These are phyloP conservation scores for Tillandsia fasciculata DNA, from an alignment of 176 grass and related monocot genomes.

Conservation along the genomic window DNA sequence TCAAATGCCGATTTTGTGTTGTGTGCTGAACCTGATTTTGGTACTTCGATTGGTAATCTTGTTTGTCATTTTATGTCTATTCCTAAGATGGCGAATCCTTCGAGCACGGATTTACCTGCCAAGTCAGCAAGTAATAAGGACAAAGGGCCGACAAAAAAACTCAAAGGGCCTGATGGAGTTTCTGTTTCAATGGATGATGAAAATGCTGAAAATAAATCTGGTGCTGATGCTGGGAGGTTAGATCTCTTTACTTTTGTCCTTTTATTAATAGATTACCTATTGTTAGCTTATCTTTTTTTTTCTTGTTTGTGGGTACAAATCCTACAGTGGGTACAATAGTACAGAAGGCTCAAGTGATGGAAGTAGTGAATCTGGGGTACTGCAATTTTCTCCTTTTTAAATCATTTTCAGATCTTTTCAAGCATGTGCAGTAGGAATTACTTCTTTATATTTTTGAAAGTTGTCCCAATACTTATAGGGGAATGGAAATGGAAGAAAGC, in stretches of 20 bases:
- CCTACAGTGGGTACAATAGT: slow-evolving; percentile 42
- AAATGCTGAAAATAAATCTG: slow-evolving; percentile 35
- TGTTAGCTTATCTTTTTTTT: neutral
- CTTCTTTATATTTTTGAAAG: neutral
- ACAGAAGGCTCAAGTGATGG: slow-evolving; percentile 58
- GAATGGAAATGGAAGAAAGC: neutral
- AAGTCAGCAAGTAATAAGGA: slow-evolving; percentile 54
- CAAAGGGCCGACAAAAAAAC: slow-evolving; percentile 33
- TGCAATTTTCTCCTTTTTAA: slow-evolving; percentile 7
- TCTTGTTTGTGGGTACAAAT: slow-evolving; percentile 9
- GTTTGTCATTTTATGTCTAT: neutral
- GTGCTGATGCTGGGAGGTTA: slow-evolving; percentile 1
- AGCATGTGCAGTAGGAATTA: slow-evolving; percentile 5
- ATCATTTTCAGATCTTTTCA: neutral
- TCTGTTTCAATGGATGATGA: slow-evolving; percentile 37
- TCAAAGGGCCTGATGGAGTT: slow-evolving; percentile 45
- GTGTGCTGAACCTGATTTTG: neutral
- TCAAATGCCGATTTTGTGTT: neutral
- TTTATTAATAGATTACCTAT: neutral
- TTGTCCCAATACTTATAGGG: neutral
- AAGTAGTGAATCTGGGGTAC: slow-evolving; percentile 35
- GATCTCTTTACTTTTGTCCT: slow-evolving; percentile 14
- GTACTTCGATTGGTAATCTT: neutral
- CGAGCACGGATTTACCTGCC: slow-evolving; percentile 45
- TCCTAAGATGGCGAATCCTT: slow-evolving; percentile 49